Base-by-base conservation (phyloP, 2,329 filamentous ascomycete genomes). In the Leptoxyphium fumago region DNA sequence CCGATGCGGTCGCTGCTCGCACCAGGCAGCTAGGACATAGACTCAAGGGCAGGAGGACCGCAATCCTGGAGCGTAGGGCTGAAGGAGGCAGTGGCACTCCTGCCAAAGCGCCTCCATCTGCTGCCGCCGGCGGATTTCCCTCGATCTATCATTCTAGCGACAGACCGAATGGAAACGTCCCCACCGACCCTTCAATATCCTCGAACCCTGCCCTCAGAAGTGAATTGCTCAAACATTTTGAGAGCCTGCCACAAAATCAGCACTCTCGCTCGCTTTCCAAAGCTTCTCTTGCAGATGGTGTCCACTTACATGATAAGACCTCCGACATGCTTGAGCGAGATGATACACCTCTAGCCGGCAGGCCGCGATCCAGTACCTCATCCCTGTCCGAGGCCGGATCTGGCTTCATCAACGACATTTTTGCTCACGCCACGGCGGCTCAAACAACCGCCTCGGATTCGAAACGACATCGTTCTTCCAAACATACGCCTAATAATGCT, bases 11-110 rank as follows among this genome's bases (percentile, higher is more conserved):
- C 10, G 79, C 80, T 49, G 78, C 77, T 40, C 71, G 78, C 50
- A 80, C 85, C 10, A 74, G 84, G 34, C 83, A 89, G 60, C 73
- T 94, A 14, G 88, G 87, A 52, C 86, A 91, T 56, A 77, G 82
- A 38, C 66, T 94, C 41, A 84, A 82, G 57, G 80, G 80, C 41
- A 78, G 84, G 42, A 80, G 78, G 55, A 77, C 75, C 43, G 82
- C 80, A n/a, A 84, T 88, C 49, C 67, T 80, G 40, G 74, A 75
- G 44, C 72, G 82, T 30, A 72, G 80, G 45, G 71, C 72, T 15
- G 59, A 58, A 40, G 56, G 56, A 28, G 56, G 56, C 5, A 57
- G 56, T 38, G 57, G 56, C 3, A 66, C 61, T 45, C 57, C 58
- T 13, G 58, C 57, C 1, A 60, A 61, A 41, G 57, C 56, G n/a